phyloP scores from a whole-genome alignment of 179 eudicot genomes.

The Drosera spatulata region DNA sequence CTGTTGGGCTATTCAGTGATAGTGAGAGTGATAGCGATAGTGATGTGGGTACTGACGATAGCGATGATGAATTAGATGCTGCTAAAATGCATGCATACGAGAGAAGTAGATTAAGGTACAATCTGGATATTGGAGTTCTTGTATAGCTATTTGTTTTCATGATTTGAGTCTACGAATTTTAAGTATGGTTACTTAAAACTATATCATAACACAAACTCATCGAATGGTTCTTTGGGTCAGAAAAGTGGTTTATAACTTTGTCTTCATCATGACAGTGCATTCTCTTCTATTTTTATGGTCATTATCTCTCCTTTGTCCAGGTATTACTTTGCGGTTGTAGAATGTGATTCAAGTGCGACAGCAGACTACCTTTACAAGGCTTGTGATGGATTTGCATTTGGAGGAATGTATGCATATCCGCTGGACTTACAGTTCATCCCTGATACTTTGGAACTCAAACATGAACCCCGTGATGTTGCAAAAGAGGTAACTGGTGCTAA shows the following conservation, averaged over 20 bases:
- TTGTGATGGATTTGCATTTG: constrained; percentile 86
- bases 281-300: too few species aligned
- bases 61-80: constrained; percentile 41
- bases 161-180: too few species aligned
- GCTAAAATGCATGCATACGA: constrained; percentile 86
- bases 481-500: constrained; percentile 45
- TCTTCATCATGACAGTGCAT: too few species aligned
- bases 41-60: constrained; percentile 16
- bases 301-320: constrained; percentile 26
- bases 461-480: constrained; percentile 80
- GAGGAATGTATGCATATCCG: constrained; percentile 64
- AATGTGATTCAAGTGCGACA: constrained; percentile 80
- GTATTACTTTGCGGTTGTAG: constrained; percentile 93
- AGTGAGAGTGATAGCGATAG: constrained; percentile 30
- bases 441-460: constrained; percentile 77
- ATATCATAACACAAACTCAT: too few species aligned
- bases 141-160: too few species aligned
- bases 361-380: constrained; percentile 77
- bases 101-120: constrained; percentile 75
- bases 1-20: constrained; percentile 65
- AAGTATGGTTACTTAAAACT: too few species aligned
- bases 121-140: constrained; percentile 2
- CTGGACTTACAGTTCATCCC: constrained; percentile 93
- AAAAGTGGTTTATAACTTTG: too few species aligned
- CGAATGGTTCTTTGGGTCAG: too few species aligned